Percentiles rank a stretch among this genome's conserved stretches.
Evolutionary conservation across 2,329 filamentous ascomycete species (phyloP).

Genomic region (Scortechinia acanthostroma): DNA sequence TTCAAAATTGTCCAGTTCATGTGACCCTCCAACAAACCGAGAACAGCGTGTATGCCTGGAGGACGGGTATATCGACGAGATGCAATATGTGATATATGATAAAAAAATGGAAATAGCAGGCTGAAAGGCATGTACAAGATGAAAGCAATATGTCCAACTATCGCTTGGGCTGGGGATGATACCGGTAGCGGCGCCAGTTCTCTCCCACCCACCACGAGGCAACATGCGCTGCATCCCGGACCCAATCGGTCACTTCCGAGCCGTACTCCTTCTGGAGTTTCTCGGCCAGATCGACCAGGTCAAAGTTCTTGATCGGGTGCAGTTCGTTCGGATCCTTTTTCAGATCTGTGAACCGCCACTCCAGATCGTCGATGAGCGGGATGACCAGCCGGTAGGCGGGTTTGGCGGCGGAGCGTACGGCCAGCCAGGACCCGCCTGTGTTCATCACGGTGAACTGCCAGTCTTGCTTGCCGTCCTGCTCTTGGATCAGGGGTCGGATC

Average conservation of each 20-base stretch:
- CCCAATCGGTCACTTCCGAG: neutral
- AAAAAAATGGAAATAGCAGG: too few species aligned
- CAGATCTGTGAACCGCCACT: conserved; percentile 20
- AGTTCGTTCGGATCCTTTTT: conserved; percentile 2
- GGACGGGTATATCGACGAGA: too few species aligned
- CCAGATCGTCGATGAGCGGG: conserved; percentile 17
- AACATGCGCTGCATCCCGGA: neutral
- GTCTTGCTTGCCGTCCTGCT: conserved; percentile 11
- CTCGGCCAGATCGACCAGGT: neutral
- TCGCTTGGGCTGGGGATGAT: too few species aligned
- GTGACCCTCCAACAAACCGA: too few species aligned
- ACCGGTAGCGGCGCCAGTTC: conserved; percentile 1
- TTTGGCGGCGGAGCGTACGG: conserved; percentile 16
- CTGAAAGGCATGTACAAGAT: too few species aligned
- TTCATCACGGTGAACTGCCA: conserved; percentile 24
- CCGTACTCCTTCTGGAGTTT: neutral
- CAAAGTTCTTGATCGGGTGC: neutral
- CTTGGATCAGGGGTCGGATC: conserved; percentile 14
- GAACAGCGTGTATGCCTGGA: too few species aligned
- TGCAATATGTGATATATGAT: too few species aligned
- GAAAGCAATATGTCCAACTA: too few species aligned
- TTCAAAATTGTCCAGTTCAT: too few species aligned
- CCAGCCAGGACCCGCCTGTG: conserved; percentile 19
- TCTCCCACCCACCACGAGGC: neutral
- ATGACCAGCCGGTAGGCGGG: conserved; percentile 17